Evolutionary conservation across 2,329 filamentous ascomycete species (phyloP).

Genomic region (Calonectria naviculata): DNA sequence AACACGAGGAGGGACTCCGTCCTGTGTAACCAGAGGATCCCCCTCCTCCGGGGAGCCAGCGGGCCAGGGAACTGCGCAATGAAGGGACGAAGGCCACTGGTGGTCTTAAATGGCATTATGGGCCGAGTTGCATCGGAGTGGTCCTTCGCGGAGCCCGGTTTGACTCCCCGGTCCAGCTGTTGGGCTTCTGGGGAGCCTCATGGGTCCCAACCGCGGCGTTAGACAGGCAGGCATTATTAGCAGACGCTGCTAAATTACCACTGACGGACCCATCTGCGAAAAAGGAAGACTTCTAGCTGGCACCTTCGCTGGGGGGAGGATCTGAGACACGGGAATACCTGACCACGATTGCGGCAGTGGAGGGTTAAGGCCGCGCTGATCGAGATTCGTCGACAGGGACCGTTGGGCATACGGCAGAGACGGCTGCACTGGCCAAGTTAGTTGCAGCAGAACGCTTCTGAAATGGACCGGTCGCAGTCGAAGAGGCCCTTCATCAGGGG

Average conservation of each 20-base stretch:
- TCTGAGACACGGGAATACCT: not conserved
- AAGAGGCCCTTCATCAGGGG: not conserved
- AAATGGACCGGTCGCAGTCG: not conserved
- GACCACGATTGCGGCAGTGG: not conserved
- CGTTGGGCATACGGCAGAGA: not conserved
- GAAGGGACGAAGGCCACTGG: not conserved
- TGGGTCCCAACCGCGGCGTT: not conserved
- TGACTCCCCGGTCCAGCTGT: not conserved
- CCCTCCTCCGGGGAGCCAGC: not conserved
- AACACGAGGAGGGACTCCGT: not conserved
- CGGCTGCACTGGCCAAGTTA: not conserved
- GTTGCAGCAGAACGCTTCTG: not conserved
- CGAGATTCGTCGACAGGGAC: not conserved
- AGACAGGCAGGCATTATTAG: not conserved
- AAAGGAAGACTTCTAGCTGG: not conserved
- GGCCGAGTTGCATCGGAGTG: not conserved
- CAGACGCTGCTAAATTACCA: not conserved
- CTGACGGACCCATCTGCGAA: not conserved
- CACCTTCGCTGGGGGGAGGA: not conserved
- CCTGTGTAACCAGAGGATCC: slow-evolving; percentile 1
- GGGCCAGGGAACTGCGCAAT: not conserved
- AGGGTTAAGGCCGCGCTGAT: not conserved
- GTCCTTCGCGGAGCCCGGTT: not conserved
- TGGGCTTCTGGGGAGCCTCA: not conserved
- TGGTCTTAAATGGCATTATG: not conserved